A percentile compares a stretch with the other conserved stretches of the same genome.
These are phyloP conservation scores for Carex littledalei DNA, from an alignment of 176 grass and related monocot species.

Conservation along the genomic window DNA sequence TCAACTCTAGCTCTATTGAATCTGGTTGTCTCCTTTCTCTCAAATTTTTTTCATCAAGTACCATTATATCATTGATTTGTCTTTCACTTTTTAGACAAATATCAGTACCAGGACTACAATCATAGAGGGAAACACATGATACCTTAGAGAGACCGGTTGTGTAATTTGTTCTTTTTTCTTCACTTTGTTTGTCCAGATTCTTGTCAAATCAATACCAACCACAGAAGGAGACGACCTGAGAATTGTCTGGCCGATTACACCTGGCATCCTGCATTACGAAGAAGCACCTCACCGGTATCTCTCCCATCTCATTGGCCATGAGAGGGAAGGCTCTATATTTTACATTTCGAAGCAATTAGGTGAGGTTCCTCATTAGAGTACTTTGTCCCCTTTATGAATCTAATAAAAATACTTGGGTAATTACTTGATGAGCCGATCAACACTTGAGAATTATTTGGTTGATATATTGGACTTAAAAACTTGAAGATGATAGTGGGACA, in stretches of 20 bases:
- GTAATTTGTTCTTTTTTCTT: slow-evolving; percentile 10
- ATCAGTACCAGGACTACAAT: no score
- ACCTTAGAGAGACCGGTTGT: neutral
- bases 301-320: slow-evolving; percentile 80
- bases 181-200: slow-evolving; percentile 37
- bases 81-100: no score
- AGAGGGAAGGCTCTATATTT: slow-evolving; percentile 91
- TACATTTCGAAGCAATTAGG: slow-evolving; percentile 89
- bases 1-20: no score
- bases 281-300: slow-evolving; percentile 68
- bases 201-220: slow-evolving; percentile 83
- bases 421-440: neutral
- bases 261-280: slow-evolving; percentile 60
- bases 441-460: neutral
- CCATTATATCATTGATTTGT: no score
- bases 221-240: slow-evolving; percentile 60
- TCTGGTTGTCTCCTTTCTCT: no score
- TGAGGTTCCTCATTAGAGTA: neutral
- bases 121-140: neutral
- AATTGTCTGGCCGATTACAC: slow-evolving; percentile 73
- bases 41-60: no score
- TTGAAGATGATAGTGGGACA: neutral
- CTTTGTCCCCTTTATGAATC: neutral
- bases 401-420: neutral
- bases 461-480: neutral